Evolutionary conservation across 371 early-diverging fungal species (phyloP).

Genomic region (Mortierella polycephala): DNA sequence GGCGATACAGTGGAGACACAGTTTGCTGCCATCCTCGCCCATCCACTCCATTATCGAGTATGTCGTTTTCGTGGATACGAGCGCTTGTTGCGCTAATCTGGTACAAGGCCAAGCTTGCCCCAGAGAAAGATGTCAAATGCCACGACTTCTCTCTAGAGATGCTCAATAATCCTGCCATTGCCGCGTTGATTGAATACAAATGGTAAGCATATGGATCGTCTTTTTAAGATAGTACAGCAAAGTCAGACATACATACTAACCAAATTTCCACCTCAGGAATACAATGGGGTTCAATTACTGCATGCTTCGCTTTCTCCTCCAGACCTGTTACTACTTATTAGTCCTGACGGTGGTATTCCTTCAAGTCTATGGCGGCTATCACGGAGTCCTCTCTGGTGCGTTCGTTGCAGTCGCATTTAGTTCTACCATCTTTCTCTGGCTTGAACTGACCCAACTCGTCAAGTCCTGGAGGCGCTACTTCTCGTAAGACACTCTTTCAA

Average conservation of each 20-base stretch:
- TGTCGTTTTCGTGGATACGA: neutral
- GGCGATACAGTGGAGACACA: neutral
- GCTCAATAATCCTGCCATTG: slow-evolving; percentile 16
- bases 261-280: slow-evolving; percentile 3
- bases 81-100: neutral
- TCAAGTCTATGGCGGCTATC: slow-evolving; percentile 7
- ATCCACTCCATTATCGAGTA: neutral
- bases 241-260: neutral
- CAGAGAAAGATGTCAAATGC: neutral
- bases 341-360: neutral
- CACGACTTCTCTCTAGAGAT: neutral
- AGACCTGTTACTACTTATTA: neutral
- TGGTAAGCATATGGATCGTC: neutral
- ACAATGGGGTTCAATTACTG: slow-evolving; percentile 8
- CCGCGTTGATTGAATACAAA: slow-evolving; percentile 6
- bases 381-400: neutral
- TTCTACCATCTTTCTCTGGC: neutral
- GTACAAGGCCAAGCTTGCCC: neutral
- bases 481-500: neutral
- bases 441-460: neutral
- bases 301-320: slow-evolving; percentile 2
- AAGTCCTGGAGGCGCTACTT: slow-evolving; percentile 1
- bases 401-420: slow-evolving; percentile 5
- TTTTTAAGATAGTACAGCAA: neutral
- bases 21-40: neutral